phyloP scores from a whole-genome alignment of 2,329 filamentous ascomycete species.

The Aspergillus pseudonomiae region DNA sequence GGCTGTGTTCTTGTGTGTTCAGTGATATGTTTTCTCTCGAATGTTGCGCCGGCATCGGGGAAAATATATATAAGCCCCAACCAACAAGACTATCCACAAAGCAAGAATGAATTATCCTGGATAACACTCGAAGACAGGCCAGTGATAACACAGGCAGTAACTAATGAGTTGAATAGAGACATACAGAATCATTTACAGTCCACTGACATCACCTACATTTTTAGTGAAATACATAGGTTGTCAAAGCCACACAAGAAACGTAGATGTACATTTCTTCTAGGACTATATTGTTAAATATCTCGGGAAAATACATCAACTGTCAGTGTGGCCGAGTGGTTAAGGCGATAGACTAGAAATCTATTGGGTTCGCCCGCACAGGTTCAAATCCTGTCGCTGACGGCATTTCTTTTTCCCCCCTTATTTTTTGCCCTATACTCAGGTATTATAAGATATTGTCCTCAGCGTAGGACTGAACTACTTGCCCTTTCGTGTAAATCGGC shows the following conservation, averaged over 20 bases:
- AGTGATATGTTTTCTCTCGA: too few relatives aligned
- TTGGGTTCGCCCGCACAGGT: background rate
- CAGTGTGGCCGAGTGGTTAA: background rate
- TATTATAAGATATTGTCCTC: too few relatives aligned
- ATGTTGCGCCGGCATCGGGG: too few relatives aligned
- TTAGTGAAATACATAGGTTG: background rate
- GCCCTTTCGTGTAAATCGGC: too few relatives aligned
- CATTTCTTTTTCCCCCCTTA: too few relatives aligned
- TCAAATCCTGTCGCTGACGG: background rate
- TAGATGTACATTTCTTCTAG: background rate
- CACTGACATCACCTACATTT: background rate
- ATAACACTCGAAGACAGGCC: background rate
- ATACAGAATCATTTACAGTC: background rate
- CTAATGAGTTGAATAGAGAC: background rate
- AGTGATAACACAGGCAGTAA: background rate
- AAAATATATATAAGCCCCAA: too few relatives aligned
- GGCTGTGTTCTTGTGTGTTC: too few relatives aligned
- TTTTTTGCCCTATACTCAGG: too few relatives aligned
- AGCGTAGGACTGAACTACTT: too few relatives aligned
- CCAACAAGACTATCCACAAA: background rate
- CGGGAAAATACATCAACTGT: background rate
- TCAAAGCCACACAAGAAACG: too few relatives aligned
- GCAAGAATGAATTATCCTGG: too few relatives aligned
- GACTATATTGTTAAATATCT: fast-evolving
- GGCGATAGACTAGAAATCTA: background rate